phyloP scores from a whole-genome alignment of 169 alveolate species.

The Plasmodium vivax region DNA sequence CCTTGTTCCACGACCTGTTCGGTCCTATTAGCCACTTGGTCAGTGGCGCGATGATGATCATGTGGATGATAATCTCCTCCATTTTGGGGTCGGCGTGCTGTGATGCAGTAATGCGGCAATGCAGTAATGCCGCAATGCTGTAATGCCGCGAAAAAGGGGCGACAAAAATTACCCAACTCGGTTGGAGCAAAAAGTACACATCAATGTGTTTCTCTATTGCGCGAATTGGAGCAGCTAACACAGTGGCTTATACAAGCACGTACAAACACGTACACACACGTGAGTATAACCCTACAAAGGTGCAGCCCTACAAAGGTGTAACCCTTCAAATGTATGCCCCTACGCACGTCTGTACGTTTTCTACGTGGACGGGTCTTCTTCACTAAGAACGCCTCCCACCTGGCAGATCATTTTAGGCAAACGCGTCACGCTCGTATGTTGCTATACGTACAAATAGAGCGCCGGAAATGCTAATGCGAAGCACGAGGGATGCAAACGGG shows the following conservation, averaged over 20 bases:
- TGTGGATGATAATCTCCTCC: conserved; percentile 69
- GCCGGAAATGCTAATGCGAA: neutral
- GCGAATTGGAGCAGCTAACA: neutral
- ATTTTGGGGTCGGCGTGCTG: neutral
- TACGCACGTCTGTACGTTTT: neutral
- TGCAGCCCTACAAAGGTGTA: neutral
- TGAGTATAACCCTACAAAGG: neutral
- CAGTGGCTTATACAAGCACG: neutral
- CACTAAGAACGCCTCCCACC: neutral
- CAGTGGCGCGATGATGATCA: conserved; percentile 71
- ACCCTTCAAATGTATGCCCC: neutral
- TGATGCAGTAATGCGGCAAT: neutral
- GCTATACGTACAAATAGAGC: neutral
- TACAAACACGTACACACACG: neutral
- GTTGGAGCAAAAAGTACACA: neutral
- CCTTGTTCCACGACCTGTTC: conserved; percentile 63
- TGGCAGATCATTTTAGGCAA: neutral
- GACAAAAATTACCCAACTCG: neutral
- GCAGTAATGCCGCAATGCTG: neutral
- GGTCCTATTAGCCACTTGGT: conserved; percentile 73
- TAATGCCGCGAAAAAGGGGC: neutral
- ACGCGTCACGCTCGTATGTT: neutral
- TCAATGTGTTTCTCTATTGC: neutral
- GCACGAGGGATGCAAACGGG: neutral
- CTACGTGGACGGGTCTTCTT: neutral